phyloP scores from a whole-genome alignment of 1,284 basidiomycete species.

The Ustilago trichophora region DNA sequence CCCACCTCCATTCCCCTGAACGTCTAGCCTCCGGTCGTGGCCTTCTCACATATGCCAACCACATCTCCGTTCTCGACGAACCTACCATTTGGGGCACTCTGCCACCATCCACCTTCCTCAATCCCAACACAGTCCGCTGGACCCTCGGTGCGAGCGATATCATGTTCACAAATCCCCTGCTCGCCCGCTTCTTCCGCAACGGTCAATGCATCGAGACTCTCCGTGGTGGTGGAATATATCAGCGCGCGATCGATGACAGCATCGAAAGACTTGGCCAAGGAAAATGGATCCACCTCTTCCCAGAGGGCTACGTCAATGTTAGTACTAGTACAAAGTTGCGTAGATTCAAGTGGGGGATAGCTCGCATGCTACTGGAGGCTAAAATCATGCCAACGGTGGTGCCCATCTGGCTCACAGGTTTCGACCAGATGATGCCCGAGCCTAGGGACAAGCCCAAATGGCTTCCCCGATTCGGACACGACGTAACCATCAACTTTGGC shows the following conservation, averaged over 20 bases:
- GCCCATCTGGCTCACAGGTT: slow-evolving; percentile 89
- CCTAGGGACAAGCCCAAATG: slow-evolving; percentile 54
- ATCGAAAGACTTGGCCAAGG: slow-evolving; percentile 81
- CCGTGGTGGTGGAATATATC: slow-evolving; percentile 87
- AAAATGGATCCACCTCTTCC: slow-evolving; percentile 92
- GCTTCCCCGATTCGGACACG: slow-evolving; percentile 52
- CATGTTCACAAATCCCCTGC: slow-evolving; percentile 82
- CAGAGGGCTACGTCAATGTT: slow-evolving; percentile 87
- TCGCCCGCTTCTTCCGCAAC: slow-evolving; percentile 79
- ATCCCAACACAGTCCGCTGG: slow-evolving; percentile 75
- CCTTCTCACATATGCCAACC: slow-evolving; percentile 62
- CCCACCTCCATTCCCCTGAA: slow-evolving; percentile 38
- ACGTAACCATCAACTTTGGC: slow-evolving; percentile 58
- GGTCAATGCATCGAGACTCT: slow-evolving; percentile 95
- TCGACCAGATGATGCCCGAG: slow-evolving; percentile 64
- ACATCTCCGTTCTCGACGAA: slow-evolving; percentile 63
- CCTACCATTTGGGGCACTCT: slow-evolving; percentile 58
- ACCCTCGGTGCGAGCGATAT: slow-evolving; percentile 90
- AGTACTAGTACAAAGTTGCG: slow-evolving; percentile 73
- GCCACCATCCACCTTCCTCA: slow-evolving; percentile 33
- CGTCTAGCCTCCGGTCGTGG: slow-evolving; percentile 43
- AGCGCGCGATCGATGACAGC: slow-evolving; percentile 83
- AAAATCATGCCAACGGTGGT: slow-evolving; percentile 76
- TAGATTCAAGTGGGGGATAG: slow-evolving; percentile 97
- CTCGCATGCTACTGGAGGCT: slow-evolving; percentile 68